Conservation (phyloP, 2,329 filamentous ascomycete species). For the Trichoderma sp. region DNA sequence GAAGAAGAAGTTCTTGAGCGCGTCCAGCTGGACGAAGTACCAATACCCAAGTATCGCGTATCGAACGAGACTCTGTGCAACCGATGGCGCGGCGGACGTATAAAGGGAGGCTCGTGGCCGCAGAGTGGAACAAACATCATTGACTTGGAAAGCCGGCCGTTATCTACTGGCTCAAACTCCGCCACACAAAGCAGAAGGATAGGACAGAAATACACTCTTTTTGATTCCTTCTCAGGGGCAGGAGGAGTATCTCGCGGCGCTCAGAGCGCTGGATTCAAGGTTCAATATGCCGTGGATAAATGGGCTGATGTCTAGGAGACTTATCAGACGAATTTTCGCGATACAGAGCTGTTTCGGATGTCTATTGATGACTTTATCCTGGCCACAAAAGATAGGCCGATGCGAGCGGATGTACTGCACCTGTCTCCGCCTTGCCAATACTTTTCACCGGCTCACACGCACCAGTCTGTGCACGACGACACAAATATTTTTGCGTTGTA, state of each 20-base stretch:
- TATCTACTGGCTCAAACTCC: neutral
- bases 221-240: slow-evolving; percentile 73
- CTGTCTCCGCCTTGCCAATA: slow-evolving; percentile 78
- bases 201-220: slow-evolving; percentile 64
- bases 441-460: slow-evolving; percentile 74
- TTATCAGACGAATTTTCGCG: slow-evolving; percentile 62
- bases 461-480: slow-evolving; percentile 69
- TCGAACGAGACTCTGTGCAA: slow-evolving; percentile 41
- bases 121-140: slow-evolving; percentile 32
- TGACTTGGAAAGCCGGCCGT: slow-evolving; percentile 28
- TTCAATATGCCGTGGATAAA: slow-evolving; percentile 68
- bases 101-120: slow-evolving; percentile 42
- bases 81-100: slow-evolving; percentile 39
- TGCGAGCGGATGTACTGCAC: slow-evolving; percentile 70
- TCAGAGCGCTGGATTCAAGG: slow-evolving; percentile 56
- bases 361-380: slow-evolving; percentile 56
- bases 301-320: slow-evolving; percentile 59
- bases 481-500: slow-evolving; percentile 66
- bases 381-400: slow-evolving; percentile 33
- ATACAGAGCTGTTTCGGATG: slow-evolving; percentile 52
- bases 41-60: slow-evolving; percentile 37
- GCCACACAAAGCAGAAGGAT: neutral
- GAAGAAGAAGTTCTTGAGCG: slow-evolving; percentile 45
- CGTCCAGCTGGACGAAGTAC: slow-evolving; percentile 40
- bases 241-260: slow-evolving; percentile 73